phyloP scores from a whole-genome alignment of 2,329 filamentous ascomycete genomes.

The Paraphoma chrysanthemicola region DNA sequence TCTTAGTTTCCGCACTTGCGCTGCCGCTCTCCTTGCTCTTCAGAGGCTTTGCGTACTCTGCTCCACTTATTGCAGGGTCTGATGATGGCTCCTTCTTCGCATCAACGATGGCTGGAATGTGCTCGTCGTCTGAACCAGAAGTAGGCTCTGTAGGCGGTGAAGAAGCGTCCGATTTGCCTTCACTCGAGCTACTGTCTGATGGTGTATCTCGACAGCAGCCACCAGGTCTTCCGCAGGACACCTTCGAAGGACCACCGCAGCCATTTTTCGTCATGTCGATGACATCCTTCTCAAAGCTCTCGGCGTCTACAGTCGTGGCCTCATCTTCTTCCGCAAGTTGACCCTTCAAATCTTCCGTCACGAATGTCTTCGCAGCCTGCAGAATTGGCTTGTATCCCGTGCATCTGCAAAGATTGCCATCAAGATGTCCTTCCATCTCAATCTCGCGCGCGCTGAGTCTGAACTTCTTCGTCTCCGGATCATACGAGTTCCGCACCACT shows the following conservation, averaged over 20 bases:
- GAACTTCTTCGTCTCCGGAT: slow-evolving; percentile 43
- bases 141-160: slow-evolving; percentile 39
- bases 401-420: slow-evolving; percentile 92
- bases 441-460: slow-evolving; percentile 44
- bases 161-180: slow-evolving; percentile 33
- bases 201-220: slow-evolving; percentile 46
- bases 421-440: slow-evolving; percentile 65
- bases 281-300: slow-evolving; percentile 35
- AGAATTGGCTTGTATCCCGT: slow-evolving; percentile 93
- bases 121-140: slow-evolving; percentile 34
- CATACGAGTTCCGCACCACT: slow-evolving; percentile 73
- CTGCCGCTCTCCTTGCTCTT: slow-evolving; percentile 41
- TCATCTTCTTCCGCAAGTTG: slow-evolving; percentile 55
- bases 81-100: slow-evolving; percentile 26
- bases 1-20: slow-evolving; percentile 59
- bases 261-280: slow-evolving; percentile 29
- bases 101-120: slow-evolving; percentile 31
- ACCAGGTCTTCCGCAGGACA: slow-evolving; percentile 45
- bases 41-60: slow-evolving; percentile 42
- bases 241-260: slow-evolving; percentile 32
- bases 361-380: slow-evolving; percentile 90
- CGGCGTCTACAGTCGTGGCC: slow-evolving; percentile 57
- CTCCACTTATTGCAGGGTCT: slow-evolving; percentile 35
- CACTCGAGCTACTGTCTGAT: slow-evolving; percentile 37
- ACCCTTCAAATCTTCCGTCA: slow-evolving; percentile 57